These are phyloP conservation scores for Phylloporus sp. DNA, from an alignment of 768 basidiomycete species.

Conservation along the genomic window DNA sequence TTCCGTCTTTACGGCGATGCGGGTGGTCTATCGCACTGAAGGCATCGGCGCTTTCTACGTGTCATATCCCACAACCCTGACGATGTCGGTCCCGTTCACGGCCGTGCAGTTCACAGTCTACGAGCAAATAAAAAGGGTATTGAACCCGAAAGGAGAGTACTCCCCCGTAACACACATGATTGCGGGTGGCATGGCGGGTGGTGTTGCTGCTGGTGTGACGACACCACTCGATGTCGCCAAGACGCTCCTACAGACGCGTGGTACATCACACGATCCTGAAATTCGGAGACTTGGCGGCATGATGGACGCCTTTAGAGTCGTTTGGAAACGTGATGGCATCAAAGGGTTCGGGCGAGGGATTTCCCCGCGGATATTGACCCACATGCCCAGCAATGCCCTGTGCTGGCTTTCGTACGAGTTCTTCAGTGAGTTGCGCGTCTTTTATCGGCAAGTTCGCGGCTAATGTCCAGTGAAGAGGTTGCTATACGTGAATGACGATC, in stretches of 20 bases:
- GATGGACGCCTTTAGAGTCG: slow-evolving; percentile 82
- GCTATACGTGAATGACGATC: slow-evolving; percentile 48
- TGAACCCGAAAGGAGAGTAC: slow-evolving; percentile 85
- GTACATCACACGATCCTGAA: slow-evolving; percentile 77
- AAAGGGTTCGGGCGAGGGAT: slow-evolving; percentile 85
- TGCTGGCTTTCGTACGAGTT: slow-evolving; percentile 99
- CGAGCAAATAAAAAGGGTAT: slow-evolving; percentile 79
- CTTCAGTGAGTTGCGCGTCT: slow-evolving; percentile 69
- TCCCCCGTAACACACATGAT: slow-evolving; percentile 91
- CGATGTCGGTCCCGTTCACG: slow-evolving; percentile 95
- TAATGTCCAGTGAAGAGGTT: slow-evolving; percentile 43
- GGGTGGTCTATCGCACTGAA: slow-evolving; percentile 78
- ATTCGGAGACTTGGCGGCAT: slow-evolving; percentile 84
- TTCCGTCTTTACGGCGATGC: slow-evolving; percentile 81
- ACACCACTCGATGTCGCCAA: slow-evolving; percentile 98
- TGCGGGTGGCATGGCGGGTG: slow-evolving; percentile 90
- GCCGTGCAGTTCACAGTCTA: slow-evolving; percentile 97
- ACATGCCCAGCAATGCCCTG: slow-evolving; percentile 94
- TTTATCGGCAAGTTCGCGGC: not conserved
- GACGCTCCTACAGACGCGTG: slow-evolving; percentile 93
- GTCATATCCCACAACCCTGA: slow-evolving; percentile 96
- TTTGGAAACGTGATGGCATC: slow-evolving; percentile 79
- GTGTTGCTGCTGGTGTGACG: slow-evolving; percentile 90
- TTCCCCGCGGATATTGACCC: slow-evolving; percentile 87
- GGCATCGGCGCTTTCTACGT: slow-evolving; percentile 93